Conservation (phyloP, 176 grass and related monocot genomes). For the Lolium perenne region DNA sequence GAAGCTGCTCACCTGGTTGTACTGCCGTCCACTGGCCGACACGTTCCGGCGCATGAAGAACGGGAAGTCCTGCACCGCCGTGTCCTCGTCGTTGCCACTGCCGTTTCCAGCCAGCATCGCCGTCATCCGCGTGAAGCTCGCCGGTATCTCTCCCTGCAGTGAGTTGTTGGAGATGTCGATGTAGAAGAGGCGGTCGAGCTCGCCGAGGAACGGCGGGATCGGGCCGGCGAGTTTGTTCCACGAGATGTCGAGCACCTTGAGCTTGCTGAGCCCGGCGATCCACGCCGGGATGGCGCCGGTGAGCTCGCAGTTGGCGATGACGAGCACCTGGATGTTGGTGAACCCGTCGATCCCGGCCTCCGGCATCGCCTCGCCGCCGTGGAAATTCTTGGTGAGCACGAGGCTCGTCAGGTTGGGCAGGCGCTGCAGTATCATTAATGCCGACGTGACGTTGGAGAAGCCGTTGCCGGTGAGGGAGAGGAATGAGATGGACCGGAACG, state of each 20-base stretch:
- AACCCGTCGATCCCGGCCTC: slow-evolving; percentile 41
- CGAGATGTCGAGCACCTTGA: slow-evolving; percentile 76
- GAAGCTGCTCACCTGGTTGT: slow-evolving; percentile 66
- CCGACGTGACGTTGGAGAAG: slow-evolving; percentile 62
- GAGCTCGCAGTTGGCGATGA: slow-evolving; percentile 63
- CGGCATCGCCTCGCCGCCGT: slow-evolving; percentile 49
- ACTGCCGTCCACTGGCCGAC: slow-evolving; percentile 40
- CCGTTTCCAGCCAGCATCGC: background rate
- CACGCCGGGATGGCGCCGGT: slow-evolving; percentile 50
- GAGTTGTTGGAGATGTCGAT: slow-evolving; percentile 77
- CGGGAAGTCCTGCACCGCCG: slow-evolving; percentile 47
- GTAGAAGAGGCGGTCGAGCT: slow-evolving; percentile 64
- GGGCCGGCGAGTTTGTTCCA: slow-evolving; percentile 63
- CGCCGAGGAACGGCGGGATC: slow-evolving; percentile 57
- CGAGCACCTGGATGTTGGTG: slow-evolving; percentile 50
- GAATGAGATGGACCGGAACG: slow-evolving; percentile 52
- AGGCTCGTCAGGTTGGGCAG: slow-evolving; percentile 63
- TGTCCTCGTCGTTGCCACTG: background rate
- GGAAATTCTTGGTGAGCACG: slow-evolving; percentile 68
- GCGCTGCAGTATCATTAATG: slow-evolving; percentile 51
- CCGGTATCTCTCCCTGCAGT: slow-evolving; percentile 59
- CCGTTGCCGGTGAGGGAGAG: slow-evolving; percentile 67
- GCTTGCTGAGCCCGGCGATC: slow-evolving; percentile 52
- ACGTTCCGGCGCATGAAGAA: slow-evolving; percentile 59
- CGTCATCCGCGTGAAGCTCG: slow-evolving; percentile 38